Conservation (phyloP, 2,329 filamentous ascomycete genomes). For the Botrytis fragariae region DNA sequence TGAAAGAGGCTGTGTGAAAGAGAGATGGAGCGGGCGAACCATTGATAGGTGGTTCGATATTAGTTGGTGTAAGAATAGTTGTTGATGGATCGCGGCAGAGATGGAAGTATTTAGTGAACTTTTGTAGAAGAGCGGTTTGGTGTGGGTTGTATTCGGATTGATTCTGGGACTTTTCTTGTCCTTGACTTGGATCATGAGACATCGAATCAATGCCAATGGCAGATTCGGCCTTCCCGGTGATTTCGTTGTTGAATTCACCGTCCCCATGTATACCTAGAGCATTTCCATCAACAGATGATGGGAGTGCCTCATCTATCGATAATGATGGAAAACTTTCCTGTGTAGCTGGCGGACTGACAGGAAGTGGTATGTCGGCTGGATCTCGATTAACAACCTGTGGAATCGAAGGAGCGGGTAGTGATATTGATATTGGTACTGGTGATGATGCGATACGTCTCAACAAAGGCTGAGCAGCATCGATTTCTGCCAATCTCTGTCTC, state of each 20-base stretch:
- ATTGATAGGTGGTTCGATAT: conserved; percentile 67
- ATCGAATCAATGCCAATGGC: conserved; percentile 20
- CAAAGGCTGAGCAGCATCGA: conserved; percentile 70
- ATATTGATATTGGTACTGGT: background rate
- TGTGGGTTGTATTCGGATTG: conserved; percentile 5
- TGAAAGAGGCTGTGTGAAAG: conserved; percentile 40
- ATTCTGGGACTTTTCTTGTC: conserved; percentile 37
- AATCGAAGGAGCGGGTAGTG: background rate
- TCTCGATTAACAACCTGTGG: background rate
- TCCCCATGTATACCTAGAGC: conserved; percentile 2
- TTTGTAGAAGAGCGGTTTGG: conserved; percentile 40
- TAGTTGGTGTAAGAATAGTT: conserved; percentile 56
- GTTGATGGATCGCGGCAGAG: conserved; percentile 37
- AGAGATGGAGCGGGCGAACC: conserved; percentile 47
- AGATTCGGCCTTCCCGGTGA: conserved; percentile 29
- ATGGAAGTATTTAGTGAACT: conserved; percentile 39
- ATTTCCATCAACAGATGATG: conserved; percentile 19
- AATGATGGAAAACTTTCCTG: conserved; percentile 18
- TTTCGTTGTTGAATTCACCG: conserved; percentile 24
- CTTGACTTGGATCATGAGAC: conserved; percentile 21
- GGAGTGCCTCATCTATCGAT: background rate
- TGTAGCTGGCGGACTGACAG: conserved; percentile 4
- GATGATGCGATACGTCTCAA: conserved; percentile 54
- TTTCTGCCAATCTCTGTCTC: conserved; percentile 70
- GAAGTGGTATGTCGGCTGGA: conserved; percentile 9